phyloP scores from a whole-genome alignment of 148 eudicot genomes.

The Arctostaphylos glauca region DNA sequence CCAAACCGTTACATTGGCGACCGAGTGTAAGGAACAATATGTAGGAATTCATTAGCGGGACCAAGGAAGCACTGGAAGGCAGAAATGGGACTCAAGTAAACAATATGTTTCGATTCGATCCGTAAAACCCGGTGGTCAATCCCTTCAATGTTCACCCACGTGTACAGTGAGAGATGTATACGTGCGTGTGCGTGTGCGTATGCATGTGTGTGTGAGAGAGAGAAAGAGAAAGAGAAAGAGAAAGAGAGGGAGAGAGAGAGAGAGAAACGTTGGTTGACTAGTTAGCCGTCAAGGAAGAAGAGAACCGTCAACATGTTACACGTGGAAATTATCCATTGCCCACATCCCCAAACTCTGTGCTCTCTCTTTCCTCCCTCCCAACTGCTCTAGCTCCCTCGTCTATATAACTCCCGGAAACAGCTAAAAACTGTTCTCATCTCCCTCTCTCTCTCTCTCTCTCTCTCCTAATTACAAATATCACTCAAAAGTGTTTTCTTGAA shows the following conservation, averaged over 20 bases:
- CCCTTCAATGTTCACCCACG: no score
- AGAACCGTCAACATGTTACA: slow-evolving; percentile 8
- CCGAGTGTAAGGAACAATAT: no score
- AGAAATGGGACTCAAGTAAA: no score
- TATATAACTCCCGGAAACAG: not conserved
- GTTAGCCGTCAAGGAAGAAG: slow-evolving; percentile 18
- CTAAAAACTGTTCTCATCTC: not conserved
- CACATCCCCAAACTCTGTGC: not conserved
- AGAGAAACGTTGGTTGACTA: slow-evolving; percentile 23
- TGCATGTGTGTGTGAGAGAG: not conserved
- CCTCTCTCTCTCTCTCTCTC: not conserved
- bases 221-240: no score
- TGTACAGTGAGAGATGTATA: no score
- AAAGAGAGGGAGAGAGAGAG: not conserved
- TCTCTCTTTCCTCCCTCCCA: not conserved
- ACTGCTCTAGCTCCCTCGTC: not conserved
- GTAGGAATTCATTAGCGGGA: no score
- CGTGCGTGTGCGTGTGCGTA: no score
- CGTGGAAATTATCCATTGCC: not conserved
- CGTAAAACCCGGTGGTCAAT: no score
- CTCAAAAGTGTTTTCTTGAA: not conserved
- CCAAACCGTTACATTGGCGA: no score
- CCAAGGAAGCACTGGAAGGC: no score
- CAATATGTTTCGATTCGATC: no score
- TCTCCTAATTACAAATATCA: not conserved